phyloP scores from a whole-genome alignment of 2,329 filamentous ascomycete species.

The Diplodia sapinea region DNA sequence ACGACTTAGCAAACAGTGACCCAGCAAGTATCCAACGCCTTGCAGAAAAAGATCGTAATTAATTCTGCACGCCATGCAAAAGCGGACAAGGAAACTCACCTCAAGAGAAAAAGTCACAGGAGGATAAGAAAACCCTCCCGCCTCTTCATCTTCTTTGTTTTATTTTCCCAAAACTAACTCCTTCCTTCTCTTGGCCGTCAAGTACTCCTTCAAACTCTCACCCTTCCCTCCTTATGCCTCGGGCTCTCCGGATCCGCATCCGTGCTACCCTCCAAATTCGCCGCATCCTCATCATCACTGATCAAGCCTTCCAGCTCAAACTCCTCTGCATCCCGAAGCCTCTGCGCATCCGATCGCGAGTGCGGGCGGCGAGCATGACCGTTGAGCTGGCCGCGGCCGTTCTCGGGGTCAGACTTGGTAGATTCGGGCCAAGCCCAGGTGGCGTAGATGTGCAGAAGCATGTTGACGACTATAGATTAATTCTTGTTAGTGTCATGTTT shows the following conservation, averaged over 20 bases:
- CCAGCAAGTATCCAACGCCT: neutral
- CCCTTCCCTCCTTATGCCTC: slow-evolving; percentile 17
- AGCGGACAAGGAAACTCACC: neutral
- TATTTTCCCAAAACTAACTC: neutral
- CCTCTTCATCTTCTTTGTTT: neutral
- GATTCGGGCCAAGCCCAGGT: slow-evolving; percentile 59
- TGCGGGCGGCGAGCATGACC: slow-evolving; percentile 45
- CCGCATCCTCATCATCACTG: slow-evolving; percentile 78
- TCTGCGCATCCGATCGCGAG: slow-evolving; percentile 57
- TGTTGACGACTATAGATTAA: slow-evolving; percentile 67
- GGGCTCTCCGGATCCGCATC: slow-evolving; percentile 20
- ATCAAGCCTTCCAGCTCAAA: slow-evolving; percentile 92
- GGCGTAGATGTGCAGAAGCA: slow-evolving; percentile 85
- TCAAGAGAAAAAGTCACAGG: neutral
- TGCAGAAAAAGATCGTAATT: neutral
- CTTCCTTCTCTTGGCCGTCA: neutral
- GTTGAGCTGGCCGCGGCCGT: slow-evolving; percentile 46
- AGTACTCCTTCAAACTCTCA: neutral
- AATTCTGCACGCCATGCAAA: slow-evolving; percentile 32
- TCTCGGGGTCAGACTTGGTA: slow-evolving; percentile 45
- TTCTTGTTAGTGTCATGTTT: slow-evolving; percentile 33
- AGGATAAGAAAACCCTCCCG: neutral
- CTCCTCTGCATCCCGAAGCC: slow-evolving; percentile 81
- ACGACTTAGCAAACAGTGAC: neutral
- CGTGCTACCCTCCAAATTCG: neutral